Base-by-base conservation (phyloP, 208 protist species). In the Sergeia podlipaevii region DNA sequence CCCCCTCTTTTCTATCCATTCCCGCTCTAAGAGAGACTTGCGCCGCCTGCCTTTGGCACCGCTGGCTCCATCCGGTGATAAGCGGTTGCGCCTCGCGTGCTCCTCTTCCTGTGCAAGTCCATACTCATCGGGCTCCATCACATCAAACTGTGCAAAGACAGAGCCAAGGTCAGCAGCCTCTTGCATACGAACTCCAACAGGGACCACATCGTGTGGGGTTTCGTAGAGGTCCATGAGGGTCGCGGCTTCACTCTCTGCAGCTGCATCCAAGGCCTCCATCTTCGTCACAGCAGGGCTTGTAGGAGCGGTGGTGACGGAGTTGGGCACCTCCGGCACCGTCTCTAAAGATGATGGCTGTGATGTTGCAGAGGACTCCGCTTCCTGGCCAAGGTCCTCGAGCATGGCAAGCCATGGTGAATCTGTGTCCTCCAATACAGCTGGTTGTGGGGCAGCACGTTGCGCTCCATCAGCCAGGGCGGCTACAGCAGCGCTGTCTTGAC, bases 101-200 rank as follows among this genome's bases (percentile, higher is more conserved):
- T 21, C 33, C 23, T 77, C 46, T 42, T 57, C 65, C 13, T 41
- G 44, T 10, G 17, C n/a, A 1, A 60, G 58, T 18, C 52, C 11
- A 7, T 34, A 32, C 32, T 71, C 56, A 44, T 87, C 79, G 13
- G 87, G 87, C 4, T 74, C 72, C 17, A 70, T 36, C 4, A 66
- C 74, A 57, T 91, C 75, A 64, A 94, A 94, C 65, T 91, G 71
- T 10, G 56, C 54, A 59, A 90, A 91, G 20, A 94, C 61, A 7
- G 51, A 65, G 34, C 70, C 70, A 7, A 91, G 11, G 2, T 46
- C 61, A 17, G 85, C 77, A 2, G 87, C 87, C 24, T 74, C 54
- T 29, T 70, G 34, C 83, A 91, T 87, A 10, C 70, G 60, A 30
- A 76, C 77, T 0, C 78, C 83, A 4, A 89, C 68, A 0, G 87